These are phyloP conservation scores for Rhytidhysteron rufulum DNA, from an alignment of 2,329 filamentous ascomycete genomes.

Conservation along the genomic window DNA sequence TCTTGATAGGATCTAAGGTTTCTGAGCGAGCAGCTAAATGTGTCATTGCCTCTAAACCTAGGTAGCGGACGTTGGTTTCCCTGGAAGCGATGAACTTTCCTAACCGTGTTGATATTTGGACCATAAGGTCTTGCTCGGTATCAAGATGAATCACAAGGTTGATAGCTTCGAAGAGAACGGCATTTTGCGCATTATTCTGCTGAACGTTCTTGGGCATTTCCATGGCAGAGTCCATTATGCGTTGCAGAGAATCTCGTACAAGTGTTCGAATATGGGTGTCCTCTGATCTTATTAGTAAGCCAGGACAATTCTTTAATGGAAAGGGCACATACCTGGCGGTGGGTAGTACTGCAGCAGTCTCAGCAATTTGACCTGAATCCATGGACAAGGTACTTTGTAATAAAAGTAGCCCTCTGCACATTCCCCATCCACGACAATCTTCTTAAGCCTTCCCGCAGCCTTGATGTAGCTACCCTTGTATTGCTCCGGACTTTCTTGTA, in stretches of 20 bases:
- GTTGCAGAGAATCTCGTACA: slow-evolving; percentile 86
- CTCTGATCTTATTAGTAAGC: slow-evolving; percentile 52
- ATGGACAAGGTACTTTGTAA: slow-evolving; percentile 99
- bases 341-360: slow-evolving; percentile 93
- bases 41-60: slow-evolving; percentile 96
- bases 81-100: slow-evolving; percentile 95
- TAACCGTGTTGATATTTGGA: slow-evolving; percentile 85
- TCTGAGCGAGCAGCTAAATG: slow-evolving; percentile 92
- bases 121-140: slow-evolving; percentile 90
- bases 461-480: slow-evolving; percentile 95
- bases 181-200: slow-evolving; percentile 98
- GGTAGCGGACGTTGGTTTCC: slow-evolving; percentile 95
- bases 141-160: slow-evolving; percentile 97
- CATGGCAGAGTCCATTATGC: slow-evolving; percentile 85
- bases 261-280: slow-evolving; percentile 88
- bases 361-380: slow-evolving; percentile 94
- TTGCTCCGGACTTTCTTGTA: slow-evolving; percentile 89
- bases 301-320: neutral
- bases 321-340: slow-evolving; percentile 67
- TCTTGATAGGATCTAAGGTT: slow-evolving; percentile 94
- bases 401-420: slow-evolving; percentile 91
- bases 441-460: slow-evolving; percentile 82
- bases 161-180: slow-evolving; percentile 96
- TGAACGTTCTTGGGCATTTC: slow-evolving; percentile 98
- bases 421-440: slow-evolving; percentile 85